Conservation (phyloP, 495 filamentous ascomycete genomes). For the Gamarada debralockiae region DNA sequence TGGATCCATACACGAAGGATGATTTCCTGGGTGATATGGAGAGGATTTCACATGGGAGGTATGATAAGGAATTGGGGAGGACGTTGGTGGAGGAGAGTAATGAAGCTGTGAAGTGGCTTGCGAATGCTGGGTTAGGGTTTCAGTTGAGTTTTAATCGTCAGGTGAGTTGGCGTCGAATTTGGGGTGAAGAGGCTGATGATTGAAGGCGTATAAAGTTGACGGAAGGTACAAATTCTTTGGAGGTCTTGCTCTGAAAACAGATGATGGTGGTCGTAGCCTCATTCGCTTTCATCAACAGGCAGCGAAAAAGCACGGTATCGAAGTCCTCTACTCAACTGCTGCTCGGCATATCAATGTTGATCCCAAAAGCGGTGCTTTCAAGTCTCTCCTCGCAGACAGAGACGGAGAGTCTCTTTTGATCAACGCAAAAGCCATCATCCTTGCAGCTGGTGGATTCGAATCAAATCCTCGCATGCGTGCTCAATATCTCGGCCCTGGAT, state of each 20-base stretch:
- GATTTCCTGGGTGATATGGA: constrained; percentile 47
- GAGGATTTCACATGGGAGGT: constrained; percentile 43
- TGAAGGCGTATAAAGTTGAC: constrained; percentile 48
- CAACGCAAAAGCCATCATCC: constrained; percentile 38
- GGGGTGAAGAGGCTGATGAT: too few relatives aligned
- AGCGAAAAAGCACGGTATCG: constrained; percentile 37
- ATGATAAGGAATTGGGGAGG: constrained; percentile 38
- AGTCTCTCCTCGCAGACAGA: constrained; percentile 31
- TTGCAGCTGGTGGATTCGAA: constrained; percentile 61
- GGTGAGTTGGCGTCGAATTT: too few relatives aligned
- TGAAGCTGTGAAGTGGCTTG: constrained; percentile 51
- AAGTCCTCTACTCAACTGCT: constrained; percentile 39
- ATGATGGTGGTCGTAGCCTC: constrained; percentile 56
- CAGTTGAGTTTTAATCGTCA: constrained; percentile 59
- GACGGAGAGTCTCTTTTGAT: constrained; percentile 28
- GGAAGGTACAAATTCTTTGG: constrained; percentile 59
- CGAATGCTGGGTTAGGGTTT: constrained; percentile 46
- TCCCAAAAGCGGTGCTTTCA: constrained; percentile 31
- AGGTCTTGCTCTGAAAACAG: constrained; percentile 49
- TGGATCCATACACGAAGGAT: constrained; percentile 38
- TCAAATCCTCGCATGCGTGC: constrained; percentile 47
- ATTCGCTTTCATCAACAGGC: constrained; percentile 42
- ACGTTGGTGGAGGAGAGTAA: constrained; percentile 44
- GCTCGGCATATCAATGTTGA: constrained; percentile 38
- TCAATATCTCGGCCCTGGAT: constrained; percentile 56